Evolutionary conservation across 768 basidiomycete genomes (phyloP).

Genomic region (Lentinula aciculospora): DNA sequence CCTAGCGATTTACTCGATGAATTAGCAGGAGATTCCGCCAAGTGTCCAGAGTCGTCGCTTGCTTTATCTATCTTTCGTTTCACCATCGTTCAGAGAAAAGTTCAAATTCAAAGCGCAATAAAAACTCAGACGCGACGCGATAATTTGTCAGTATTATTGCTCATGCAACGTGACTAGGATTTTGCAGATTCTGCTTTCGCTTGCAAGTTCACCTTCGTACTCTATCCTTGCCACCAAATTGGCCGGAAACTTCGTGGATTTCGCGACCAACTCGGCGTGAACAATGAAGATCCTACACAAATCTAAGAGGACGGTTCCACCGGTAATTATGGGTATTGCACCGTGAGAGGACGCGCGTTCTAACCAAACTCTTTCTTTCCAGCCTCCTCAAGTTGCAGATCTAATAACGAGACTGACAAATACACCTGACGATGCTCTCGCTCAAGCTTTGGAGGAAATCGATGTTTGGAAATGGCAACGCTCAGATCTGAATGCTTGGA

Average conservation of each 20-base stretch:
- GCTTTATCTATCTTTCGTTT: not conserved
- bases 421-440: slow-evolving; percentile 67
- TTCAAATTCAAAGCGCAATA: not conserved
- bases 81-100: not conserved
- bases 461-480: slow-evolving; percentile 91
- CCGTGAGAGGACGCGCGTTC: slow-evolving; percentile 12
- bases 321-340: slow-evolving; percentile 42
- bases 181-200: slow-evolving; percentile 9
- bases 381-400: slow-evolving; percentile 79
- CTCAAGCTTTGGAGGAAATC: slow-evolving; percentile 60
- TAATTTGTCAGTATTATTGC: not conserved
- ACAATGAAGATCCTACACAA: slow-evolving; percentile 87
- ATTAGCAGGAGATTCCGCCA: not conserved
- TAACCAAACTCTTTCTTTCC: slow-evolving; percentile 14
- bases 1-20: not conserved
- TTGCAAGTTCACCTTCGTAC: not conserved
- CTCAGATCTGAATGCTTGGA: slow-evolving; percentile 96
- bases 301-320: slow-evolving; percentile 75
- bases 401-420: slow-evolving; percentile 68
- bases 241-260: not conserved
- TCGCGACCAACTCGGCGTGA: slow-evolving; percentile 30
- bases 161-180: not conserved
- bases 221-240: not conserved
- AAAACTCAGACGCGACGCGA: not conserved
- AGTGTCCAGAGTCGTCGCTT: not conserved